phyloP scores from a whole-genome alignment of 208 protist species.

The Trichomonas vaginalis region DNA sequence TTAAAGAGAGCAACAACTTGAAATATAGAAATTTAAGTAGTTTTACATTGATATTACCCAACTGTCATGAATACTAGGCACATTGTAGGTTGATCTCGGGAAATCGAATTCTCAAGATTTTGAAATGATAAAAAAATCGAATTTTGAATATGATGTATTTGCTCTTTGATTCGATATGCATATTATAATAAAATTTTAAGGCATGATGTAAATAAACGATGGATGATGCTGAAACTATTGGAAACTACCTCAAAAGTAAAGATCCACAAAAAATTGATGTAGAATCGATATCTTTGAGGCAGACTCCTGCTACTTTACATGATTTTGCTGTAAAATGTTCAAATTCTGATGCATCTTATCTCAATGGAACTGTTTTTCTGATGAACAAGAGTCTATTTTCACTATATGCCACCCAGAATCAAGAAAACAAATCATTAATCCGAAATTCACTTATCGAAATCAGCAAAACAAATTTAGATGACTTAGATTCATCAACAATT shows the following conservation, averaged over 20 bases:
- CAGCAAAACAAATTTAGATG: not conserved
- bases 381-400: not conserved
- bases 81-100: too few species aligned
- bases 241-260: not conserved
- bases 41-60: too few species aligned
- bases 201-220: too few species aligned
- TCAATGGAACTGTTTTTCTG: not conserved
- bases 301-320: not conserved
- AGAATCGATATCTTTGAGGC: not conserved
- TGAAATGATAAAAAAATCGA: too few species aligned
- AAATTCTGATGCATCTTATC: not conserved
- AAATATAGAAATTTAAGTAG: too few species aligned
- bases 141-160: too few species aligned
- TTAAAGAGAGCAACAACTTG: too few species aligned
- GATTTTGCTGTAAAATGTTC: not conserved
- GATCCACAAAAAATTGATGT: not conserved
- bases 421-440: not conserved
- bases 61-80: too few species aligned
- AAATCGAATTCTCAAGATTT: too few species aligned
- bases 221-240: not conserved
- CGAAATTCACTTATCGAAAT: not conserved
- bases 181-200: too few species aligned
- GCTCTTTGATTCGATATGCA: too few species aligned
- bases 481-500: not conserved
- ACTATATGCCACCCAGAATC: not conserved